These are phyloP conservation scores for Termitomyces sp. DNA, from an alignment of 768 basidiomycete species.

Conservation along the genomic window DNA sequence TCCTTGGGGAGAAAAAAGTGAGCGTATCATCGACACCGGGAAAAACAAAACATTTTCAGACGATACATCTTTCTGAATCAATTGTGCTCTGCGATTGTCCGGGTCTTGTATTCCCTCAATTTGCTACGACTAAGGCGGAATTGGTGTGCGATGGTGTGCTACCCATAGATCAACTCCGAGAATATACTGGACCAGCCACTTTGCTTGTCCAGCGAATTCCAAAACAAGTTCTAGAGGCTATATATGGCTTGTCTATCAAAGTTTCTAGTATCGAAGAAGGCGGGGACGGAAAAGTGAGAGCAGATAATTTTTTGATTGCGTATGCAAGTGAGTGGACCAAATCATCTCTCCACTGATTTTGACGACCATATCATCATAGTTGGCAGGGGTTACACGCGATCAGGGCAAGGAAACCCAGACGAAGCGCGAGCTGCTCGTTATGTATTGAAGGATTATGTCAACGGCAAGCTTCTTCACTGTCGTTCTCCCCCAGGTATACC, in stretches of 20 bases:
- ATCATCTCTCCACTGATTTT: background rate
- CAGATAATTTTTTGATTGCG: conserved; percentile 79
- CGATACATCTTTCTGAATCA: conserved; percentile 85
- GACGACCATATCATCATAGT: conserved; percentile 47
- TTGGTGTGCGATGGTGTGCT: conserved; percentile 95
- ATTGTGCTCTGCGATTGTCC: conserved; percentile 96
- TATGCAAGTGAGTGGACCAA: conserved; percentile 78
- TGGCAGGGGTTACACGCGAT: conserved; percentile 86
- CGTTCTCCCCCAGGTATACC: conserved; percentile 78
- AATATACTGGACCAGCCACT: conserved; percentile 81
- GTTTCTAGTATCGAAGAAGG: conserved; percentile 71
- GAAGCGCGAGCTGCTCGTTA: conserved; percentile 91
- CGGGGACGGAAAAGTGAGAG: conserved; percentile 69
- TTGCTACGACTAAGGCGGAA: conserved; percentile 94
- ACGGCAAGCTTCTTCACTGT: conserved; percentile 87
- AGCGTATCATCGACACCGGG: conserved; percentile 98
- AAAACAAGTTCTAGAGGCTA: conserved; percentile 79
- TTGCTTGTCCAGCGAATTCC: conserved; percentile 80
- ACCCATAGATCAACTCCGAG: conserved; percentile 96
- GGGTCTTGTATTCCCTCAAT: conserved; percentile 97
- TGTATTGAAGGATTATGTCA: conserved; percentile 96
- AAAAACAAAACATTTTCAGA: conserved; percentile 99
- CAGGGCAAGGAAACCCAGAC: conserved; percentile 96
- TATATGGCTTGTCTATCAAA: conserved; percentile 81
- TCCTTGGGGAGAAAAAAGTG: conserved; percentile 95